These are phyloP conservation scores for Taxawa tesnikishii DNA, from an alignment of 2,329 filamentous ascomycete genomes.

Conservation along the genomic window DNA sequence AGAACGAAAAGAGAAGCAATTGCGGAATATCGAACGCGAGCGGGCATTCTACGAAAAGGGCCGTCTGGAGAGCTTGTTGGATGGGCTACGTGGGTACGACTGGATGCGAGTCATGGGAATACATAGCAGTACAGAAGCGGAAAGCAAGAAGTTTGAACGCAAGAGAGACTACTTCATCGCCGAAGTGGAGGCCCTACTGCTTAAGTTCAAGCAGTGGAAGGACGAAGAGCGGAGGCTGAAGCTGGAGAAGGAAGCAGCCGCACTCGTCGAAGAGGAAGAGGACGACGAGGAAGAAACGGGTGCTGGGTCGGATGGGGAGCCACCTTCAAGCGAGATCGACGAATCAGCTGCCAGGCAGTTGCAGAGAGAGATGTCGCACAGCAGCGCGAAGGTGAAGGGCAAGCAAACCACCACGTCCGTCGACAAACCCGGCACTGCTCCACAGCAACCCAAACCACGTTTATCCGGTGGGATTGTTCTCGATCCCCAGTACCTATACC, in stretches of 20 bases:
- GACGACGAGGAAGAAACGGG: constrained; percentile 26
- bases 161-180: constrained; percentile 75
- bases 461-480: constrained; percentile 14
- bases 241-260: constrained; percentile 57
- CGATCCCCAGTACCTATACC: constrained; percentile 19
- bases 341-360: constrained; percentile 62
- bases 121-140: constrained; percentile 69
- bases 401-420: not conserved
- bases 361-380: constrained; percentile 43
- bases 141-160: constrained; percentile 75
- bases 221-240: constrained; percentile 79
- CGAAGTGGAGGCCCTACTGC: constrained; percentile 68
- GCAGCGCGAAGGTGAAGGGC: constrained; percentile 3
- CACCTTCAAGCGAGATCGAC: constrained; percentile 59
- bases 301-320: constrained; percentile 30
- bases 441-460: too few species aligned
- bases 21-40: constrained; percentile 56
- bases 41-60: constrained; percentile 54
- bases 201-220: constrained; percentile 81
- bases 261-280: constrained; percentile 35
- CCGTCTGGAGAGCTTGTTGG: constrained; percentile 55
- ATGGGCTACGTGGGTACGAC: constrained; percentile 78
- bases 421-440: too few species aligned
- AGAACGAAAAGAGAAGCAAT: constrained; percentile 54
- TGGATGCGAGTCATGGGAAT: constrained; percentile 91